Base-by-base conservation (phyloP, 2,329 filamentous ascomycete genomes). In the Dactylellina sp. region DNA sequence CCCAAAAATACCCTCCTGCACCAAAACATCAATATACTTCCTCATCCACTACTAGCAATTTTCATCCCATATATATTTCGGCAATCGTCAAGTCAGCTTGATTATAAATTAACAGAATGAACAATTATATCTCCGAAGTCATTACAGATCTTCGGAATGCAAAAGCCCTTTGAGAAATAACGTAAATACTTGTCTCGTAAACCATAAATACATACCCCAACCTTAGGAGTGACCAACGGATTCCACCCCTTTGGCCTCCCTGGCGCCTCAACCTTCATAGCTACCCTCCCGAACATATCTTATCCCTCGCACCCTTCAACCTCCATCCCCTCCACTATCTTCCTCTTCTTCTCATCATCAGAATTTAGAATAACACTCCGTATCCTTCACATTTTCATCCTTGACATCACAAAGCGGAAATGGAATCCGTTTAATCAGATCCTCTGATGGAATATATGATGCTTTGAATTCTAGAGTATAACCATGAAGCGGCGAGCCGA, bases 1-100 rank as follows among this genome's bases (percentile, higher is more conserved):
- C 20, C 18, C 37, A 7, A 46, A 44, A 11, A 53, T 53, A 7
- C 37, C 47, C 12, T 55, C 47, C 16, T 53, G 14, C 16, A 61
- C 37, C 18, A 61, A 49, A 7, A 55, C 7, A 28, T 70, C 64
- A 16, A 70, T 39, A 40, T 47, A 61, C 6, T 40, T 52, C 20
- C 53, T 68, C 44, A 46, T 59, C 53, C 63, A 60, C 53, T 53
- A 68, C 12, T 60, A 53, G 20, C 53, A 60, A 46, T 68, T 60
- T 37, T 46, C 18, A 35, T 60, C 22, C 63, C 42, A n/a, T n/a
- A n/a, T n/a, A n/a, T n/a, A n/a, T n/a, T n/a, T n/a, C n/a, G n/a
- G n/a, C n/a, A n/a, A n/a, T n/a, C n/a, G n/a, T n/a, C n/a, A n/a
- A n/a, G n/a, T n/a, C n/a, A n/a, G n/a, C n/a, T n/a, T n/a, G n/a